Evolutionary conservation across 805 yeast species (phyloP), one percentile per base, ranked within the genome.

Genomic region (Metschnikowia aberdeeniae): DNA sequence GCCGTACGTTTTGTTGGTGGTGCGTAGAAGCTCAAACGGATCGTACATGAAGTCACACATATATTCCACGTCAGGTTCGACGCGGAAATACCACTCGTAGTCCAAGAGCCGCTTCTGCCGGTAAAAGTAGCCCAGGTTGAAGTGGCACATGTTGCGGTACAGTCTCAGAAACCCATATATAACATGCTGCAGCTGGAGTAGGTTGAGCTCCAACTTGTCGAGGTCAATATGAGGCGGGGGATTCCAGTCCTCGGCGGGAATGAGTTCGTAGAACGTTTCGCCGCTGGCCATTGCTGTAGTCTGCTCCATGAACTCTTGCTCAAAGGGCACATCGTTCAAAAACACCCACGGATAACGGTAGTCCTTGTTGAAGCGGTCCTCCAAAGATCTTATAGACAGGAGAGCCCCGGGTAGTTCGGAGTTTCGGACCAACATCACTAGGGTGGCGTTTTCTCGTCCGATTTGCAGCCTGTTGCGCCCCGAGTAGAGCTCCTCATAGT

Each of bases 401-500:
- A 89, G 63, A 0, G 93, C 96, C 1, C 84, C 89, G 9, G 75
- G 72, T 9, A 89, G 63, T 62, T 89, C 97, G 67, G 76, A 72
- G 61, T 89, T 89, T 44, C 97, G 71, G 33, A 86, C 95, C 24
- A 90, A 76, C 96, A 90, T 89, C 44, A 90, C 75, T 24, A 90
- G 62, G 0, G 95, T 84, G 3, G 97, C 97, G 61, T 89, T 89
- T 57, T 87, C 95, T 14, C 50, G 60, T 1, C 87, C 84, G 34
- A 67, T 46, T 45, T 68, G 70, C 14, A 50, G 42, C 42, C 68
- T 57, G 45, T 73, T 71, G 34, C 66, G 54, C 12, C 37, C 36
- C 3, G 68, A 64, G 12, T 45, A 36, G 11, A 52, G 30, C n/a
- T 33, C 47, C 12, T 48, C 51, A 31, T 35, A 52, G 35, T 52